Percentiles rank a stretch among this genome's conserved stretches.
phyloP scores from a whole-genome alignment of 345 rosid species.

The Eucalyptus sp. region DNA sequence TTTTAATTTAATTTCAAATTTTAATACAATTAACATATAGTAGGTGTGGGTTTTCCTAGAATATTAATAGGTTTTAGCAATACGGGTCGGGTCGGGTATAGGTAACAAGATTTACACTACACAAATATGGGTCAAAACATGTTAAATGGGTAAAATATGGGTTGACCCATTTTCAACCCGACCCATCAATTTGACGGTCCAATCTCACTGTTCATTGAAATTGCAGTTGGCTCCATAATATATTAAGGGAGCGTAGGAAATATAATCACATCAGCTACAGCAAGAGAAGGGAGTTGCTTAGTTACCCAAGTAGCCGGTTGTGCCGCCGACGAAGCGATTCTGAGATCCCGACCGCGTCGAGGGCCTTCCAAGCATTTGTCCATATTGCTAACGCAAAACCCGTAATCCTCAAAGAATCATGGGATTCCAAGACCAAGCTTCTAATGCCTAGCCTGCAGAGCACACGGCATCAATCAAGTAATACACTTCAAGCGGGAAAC shows the following conservation, averaged over 20 bases:
- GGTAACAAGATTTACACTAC: too few relatives aligned
- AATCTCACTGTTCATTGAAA: too few relatives aligned
- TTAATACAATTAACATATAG: too few relatives aligned
- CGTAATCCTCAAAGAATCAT: conserved; percentile 34
- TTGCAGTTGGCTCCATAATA: too few relatives aligned
- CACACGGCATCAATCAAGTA: neutral
- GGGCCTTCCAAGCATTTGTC: conserved; percentile 32
- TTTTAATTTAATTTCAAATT: too few relatives aligned
- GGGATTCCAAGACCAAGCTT: conserved; percentile 63
- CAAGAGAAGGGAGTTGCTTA: conserved; percentile 4
- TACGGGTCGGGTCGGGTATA: too few relatives aligned
- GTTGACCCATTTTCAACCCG: too few relatives aligned
- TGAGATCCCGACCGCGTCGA: conserved; percentile 1
- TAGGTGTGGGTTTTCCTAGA: too few relatives aligned
- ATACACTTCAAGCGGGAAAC: neutral
- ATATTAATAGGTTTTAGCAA: too few relatives aligned
- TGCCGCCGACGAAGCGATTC: neutral
- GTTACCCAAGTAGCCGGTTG: neutral
- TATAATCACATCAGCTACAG: neutral
- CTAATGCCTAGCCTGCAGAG: conserved; percentile 50
- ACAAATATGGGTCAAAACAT: too few relatives aligned
- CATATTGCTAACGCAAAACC: conserved; percentile 46
- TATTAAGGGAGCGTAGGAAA: neutral
- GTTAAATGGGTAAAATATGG: too few relatives aligned
- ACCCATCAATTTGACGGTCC: too few relatives aligned